Evolutionary conservation across 768 basidiomycete genomes (phyloP).

Genomic region (Pulveroboletus sp.): DNA sequence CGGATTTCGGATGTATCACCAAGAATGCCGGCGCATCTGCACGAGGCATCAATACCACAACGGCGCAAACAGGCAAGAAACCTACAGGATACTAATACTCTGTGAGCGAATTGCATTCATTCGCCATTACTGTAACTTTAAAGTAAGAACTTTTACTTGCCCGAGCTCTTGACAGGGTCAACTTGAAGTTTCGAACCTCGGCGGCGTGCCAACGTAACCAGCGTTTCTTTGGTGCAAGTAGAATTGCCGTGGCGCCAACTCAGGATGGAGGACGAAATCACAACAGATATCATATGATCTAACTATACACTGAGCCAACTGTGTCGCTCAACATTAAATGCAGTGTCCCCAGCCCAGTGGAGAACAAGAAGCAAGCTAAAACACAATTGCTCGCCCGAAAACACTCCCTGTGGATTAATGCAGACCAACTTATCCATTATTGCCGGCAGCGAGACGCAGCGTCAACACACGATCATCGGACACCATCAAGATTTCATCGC

Average conservation of each 20-base stretch:
- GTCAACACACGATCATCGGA: slow-evolving; percentile 85
- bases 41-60: neutral
- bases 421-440: slow-evolving; percentile 10
- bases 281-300: slow-evolving; percentile 26
- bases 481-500: slow-evolving; percentile 87
- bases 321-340: slow-evolving; percentile 6
- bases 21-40: slow-evolving; percentile 64
- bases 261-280: slow-evolving; percentile 18
- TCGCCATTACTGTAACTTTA: no score
- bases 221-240: no score
- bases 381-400: slow-evolving; percentile 4
- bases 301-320: slow-evolving; percentile 21
- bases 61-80: slow-evolving; percentile 3
- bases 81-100: slow-evolving; percentile 41
- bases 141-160: no score
- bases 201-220: no score
- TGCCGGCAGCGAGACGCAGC: slow-evolving; percentile 48
- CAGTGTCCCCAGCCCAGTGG: slow-evolving; percentile 13
- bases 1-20: slow-evolving; percentile 39
- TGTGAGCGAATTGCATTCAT: no score
- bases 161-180: no score
- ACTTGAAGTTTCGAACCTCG: no score
- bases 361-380: slow-evolving; percentile 12
- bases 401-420: neutral
- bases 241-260: no score